A percentile compares a stretch with the other conserved stretches of the same genome.
phyloP scores from a whole-genome alignment of 2,329 filamentous ascomycete genomes.

The Aspergillus fumigatus region DNA sequence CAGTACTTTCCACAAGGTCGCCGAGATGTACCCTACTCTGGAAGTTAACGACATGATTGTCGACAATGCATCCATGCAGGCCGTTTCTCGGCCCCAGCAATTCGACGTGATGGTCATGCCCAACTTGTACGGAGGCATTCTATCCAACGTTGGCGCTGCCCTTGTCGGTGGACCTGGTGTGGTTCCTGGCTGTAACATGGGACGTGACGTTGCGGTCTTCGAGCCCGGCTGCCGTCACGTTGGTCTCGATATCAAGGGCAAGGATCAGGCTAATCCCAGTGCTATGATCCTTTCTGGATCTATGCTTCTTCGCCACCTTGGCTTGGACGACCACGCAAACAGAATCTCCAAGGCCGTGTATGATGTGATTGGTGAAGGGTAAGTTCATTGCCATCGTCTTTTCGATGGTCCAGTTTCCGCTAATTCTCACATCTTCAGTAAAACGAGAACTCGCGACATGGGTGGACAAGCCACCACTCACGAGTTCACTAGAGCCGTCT shows the following conservation, averaged over 20 bases:
- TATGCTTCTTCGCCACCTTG: conserved; percentile 96
- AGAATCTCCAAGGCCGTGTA: conserved; percentile 82
- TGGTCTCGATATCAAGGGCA: conserved; percentile 98
- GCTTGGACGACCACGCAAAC: conserved; percentile 97
- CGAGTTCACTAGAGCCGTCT: conserved; percentile 90
- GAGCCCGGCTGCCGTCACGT: conserved; percentile 99
- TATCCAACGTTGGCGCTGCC: conserved; percentile 97
- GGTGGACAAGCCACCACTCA: conserved; percentile 84
- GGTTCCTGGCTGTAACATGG: conserved; percentile 99
- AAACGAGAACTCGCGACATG: conserved; percentile 91
- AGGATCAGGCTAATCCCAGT: conserved; percentile 98
- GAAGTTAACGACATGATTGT: conserved; percentile 99
- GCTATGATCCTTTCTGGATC: conserved; percentile 90
- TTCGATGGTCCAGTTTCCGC: conserved; percentile 16
- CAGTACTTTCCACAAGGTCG: conserved; percentile 89
- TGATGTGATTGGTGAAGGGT: conserved; percentile 85
- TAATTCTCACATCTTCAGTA: conserved; percentile 53
- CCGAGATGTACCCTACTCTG: conserved; percentile 91
- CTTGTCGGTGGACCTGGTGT: conserved; percentile 96
- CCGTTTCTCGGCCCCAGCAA: conserved; percentile 90
- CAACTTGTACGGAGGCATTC: conserved; percentile 96
- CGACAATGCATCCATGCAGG: conserved; percentile 99
- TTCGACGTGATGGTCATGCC: conserved; percentile 99
- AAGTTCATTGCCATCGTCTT: conserved; percentile 37
- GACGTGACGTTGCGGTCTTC: conserved; percentile 94